A percentile compares a stretch with the other conserved stretches of the same genome.
Evolutionary conservation across 2,329 filamentous ascomycete genomes (phyloP).

Genomic region (Diplodia intermedia): DNA sequence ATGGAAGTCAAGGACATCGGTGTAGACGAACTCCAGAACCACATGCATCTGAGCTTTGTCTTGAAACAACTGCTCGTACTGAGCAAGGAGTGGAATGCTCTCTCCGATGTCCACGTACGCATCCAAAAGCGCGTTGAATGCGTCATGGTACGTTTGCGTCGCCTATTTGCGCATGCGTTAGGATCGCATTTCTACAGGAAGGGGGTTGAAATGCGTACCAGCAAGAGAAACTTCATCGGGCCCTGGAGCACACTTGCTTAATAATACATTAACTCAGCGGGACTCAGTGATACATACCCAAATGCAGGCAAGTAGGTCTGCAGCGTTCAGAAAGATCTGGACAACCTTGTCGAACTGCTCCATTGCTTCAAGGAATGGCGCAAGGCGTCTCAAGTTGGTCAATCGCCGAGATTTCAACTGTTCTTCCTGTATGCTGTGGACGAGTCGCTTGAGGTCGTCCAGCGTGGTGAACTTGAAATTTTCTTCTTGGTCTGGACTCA

Average conservation of each 20-base stretch:
- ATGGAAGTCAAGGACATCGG: slow-evolving; percentile 52
- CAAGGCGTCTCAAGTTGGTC: slow-evolving; percentile 37
- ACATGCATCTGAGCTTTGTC: slow-evolving; percentile 42
- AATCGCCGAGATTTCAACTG: slow-evolving; percentile 34
- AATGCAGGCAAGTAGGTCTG: slow-evolving; percentile 38
- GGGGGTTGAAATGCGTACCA: neutral
- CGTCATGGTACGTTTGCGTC: slow-evolving; percentile 35
- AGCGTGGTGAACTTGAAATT: slow-evolving; percentile 33
- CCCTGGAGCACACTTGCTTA: neutral
- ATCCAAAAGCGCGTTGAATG: slow-evolving; percentile 48
- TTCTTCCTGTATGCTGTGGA: slow-evolving; percentile 34
- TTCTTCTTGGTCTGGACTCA: slow-evolving; percentile 24
- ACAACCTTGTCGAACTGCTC: slow-evolving; percentile 39
- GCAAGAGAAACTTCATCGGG: neutral
- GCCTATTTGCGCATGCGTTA: neutral
- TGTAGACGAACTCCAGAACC: slow-evolving; percentile 47
- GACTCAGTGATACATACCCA: slow-evolving; percentile 36
- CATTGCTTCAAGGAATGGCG: slow-evolving; percentile 39
- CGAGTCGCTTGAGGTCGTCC: slow-evolving; percentile 31
- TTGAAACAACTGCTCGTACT: slow-evolving; percentile 44
- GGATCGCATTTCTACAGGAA: neutral
- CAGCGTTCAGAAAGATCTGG: slow-evolving; percentile 36
- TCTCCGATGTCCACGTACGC: slow-evolving; percentile 52
- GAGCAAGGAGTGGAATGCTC: slow-evolving; percentile 45
- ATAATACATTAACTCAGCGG: no score